These are phyloP conservation scores for Xenoacremonium recifei DNA, from an alignment of 2,329 filamentous ascomycete species.

Conservation along the genomic window DNA sequence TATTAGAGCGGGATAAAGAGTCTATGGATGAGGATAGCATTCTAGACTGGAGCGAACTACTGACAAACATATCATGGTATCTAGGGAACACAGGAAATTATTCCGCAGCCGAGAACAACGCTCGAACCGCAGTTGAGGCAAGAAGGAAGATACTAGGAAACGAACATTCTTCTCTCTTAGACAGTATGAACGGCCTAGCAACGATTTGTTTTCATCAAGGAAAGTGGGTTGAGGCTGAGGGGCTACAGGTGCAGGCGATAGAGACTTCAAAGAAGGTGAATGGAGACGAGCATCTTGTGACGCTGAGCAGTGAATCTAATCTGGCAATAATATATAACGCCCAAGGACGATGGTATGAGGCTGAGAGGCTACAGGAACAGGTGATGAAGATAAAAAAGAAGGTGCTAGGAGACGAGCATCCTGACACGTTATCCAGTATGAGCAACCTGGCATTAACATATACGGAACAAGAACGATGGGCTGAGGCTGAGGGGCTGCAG, in stretches of 20 bases:
- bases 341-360: conserved; percentile 1
- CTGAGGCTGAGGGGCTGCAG: background rate
- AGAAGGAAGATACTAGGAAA: background rate
- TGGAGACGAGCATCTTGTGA: background rate
- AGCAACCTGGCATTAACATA: no score
- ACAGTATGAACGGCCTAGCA: no score
- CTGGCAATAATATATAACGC: background rate
- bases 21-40: background rate
- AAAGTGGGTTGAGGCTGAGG: background rate
- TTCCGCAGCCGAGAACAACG: background rate
- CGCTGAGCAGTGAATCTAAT: background rate
- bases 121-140: no score
- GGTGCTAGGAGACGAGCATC: background rate
- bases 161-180: background rate
- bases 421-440: background rate
- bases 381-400: background rate
- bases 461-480: background rate
- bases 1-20: background rate
- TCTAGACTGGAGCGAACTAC: background rate
- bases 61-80: background rate
- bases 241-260: background rate
- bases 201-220: no score
- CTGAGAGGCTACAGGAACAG: background rate
- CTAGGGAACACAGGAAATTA: background rate
- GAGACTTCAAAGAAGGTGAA: background rate